phyloP scores from a whole-genome alignment of 2,329 filamentous ascomycete genomes.

The Aspergillus sp. region DNA sequence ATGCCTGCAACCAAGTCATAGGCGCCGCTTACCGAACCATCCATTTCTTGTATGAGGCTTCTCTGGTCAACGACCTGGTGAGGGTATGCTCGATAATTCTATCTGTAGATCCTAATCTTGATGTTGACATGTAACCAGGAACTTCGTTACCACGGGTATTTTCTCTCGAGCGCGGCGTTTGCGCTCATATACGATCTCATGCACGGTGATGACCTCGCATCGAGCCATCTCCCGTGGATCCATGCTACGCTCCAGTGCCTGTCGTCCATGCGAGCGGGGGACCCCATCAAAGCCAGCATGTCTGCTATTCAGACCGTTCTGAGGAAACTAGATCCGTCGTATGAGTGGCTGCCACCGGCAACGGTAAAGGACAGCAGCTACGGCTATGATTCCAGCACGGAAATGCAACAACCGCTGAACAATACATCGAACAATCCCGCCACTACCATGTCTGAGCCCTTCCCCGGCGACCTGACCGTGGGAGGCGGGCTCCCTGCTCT shows the following conservation, averaged over 20 bases:
- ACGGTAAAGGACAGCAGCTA: neutral
- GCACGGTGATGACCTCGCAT: slow-evolving; percentile 36
- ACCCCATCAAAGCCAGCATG: slow-evolving; percentile 29
- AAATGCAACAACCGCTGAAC: neutral
- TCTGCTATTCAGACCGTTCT: slow-evolving; percentile 33
- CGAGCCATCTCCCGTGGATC: slow-evolving; percentile 45
- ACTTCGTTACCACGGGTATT: slow-evolving; percentile 47
- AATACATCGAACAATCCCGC: neutral
- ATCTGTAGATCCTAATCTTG: neutral
- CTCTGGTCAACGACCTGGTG: slow-evolving; percentile 40
- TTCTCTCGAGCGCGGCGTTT: slow-evolving; percentile 43
- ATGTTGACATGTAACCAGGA: slow-evolving; percentile 28
- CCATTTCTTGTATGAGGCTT: slow-evolving; percentile 42
- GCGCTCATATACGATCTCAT: slow-evolving; percentile 45
- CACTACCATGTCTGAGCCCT: neutral
- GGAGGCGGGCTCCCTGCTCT: slow-evolving; percentile 9
- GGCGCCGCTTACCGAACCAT: slow-evolving; percentile 43
- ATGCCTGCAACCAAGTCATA: slow-evolving; percentile 44
- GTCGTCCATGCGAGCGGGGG: slow-evolving; percentile 33
- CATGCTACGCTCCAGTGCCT: slow-evolving; percentile 38
- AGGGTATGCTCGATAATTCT: slow-evolving; percentile 27
- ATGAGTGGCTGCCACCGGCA: slow-evolving; percentile 23
- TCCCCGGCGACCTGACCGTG: neutral
- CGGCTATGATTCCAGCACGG: neutral
- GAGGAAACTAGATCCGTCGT: slow-evolving; percentile 29